phyloP scores from a whole-genome alignment of 768 basidiomycete species.

The Rhizopogon roseolus region DNA sequence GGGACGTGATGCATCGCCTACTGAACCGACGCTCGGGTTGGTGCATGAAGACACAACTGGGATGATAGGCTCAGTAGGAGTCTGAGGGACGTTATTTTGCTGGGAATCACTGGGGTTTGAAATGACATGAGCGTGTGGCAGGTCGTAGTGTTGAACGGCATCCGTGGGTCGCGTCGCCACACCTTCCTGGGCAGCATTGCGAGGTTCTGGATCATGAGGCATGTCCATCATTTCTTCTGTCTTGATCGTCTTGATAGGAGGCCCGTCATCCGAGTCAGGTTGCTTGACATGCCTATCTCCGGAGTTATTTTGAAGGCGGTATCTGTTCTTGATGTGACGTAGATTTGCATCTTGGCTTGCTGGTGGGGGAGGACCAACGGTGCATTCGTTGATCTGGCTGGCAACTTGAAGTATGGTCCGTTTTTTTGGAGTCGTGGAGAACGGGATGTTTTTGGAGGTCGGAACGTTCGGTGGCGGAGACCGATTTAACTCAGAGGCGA shows the following conservation, averaged over 20 bases:
- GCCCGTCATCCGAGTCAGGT: background rate
- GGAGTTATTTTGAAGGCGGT: constrained; percentile 18
- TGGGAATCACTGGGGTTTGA: constrained; percentile 7
- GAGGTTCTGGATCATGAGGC: background rate
- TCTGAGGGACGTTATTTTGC: background rate
- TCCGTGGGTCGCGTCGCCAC: background rate
- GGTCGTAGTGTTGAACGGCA: background rate
- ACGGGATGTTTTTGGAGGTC: constrained; percentile 5
- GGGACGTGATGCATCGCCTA: background rate
- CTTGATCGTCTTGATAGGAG: constrained; percentile 9
- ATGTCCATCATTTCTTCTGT: constrained; percentile 13
- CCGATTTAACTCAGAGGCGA: constrained; percentile 12
- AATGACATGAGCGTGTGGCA: constrained; percentile 18
- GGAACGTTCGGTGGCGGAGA: background rate
- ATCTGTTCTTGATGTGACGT: constrained; percentile 24
- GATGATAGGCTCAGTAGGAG: background rate
- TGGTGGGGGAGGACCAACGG: constrained; percentile 21
- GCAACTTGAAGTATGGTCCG: constrained; percentile 15
- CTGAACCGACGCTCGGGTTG: background rate
- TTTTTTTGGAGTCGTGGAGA: constrained; percentile 18
- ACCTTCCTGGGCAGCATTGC: background rate
- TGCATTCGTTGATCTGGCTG: background rate
- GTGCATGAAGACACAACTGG: background rate
- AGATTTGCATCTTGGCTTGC: constrained; percentile 24
- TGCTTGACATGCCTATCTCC: constrained; percentile 24